These are phyloP conservation scores for Pholiota conissans DNA, from an alignment of 768 basidiomycete species.

Conservation along the genomic window DNA sequence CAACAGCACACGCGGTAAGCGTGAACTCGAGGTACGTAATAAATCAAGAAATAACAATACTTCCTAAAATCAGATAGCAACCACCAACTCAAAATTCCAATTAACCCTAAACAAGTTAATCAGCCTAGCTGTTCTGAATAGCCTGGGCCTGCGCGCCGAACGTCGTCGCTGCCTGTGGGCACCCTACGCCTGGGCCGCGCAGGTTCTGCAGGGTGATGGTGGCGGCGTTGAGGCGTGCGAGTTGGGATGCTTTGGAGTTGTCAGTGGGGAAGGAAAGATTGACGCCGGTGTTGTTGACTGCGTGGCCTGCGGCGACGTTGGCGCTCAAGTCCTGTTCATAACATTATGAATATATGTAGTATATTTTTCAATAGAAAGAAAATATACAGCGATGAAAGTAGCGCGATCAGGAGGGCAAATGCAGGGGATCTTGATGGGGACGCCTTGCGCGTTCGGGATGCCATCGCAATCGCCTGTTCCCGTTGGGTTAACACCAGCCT, in stretches of 20 bases:
- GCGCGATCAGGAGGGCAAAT: constrained; percentile 23
- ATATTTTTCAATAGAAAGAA: background rate
- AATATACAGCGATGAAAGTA: constrained; percentile 15
- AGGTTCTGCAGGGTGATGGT: constrained; percentile 73
- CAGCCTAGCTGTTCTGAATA: constrained; percentile 18
- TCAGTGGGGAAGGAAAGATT: constrained; percentile 64
- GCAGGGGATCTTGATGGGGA: constrained; percentile 65
- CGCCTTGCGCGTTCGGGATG: constrained; percentile 48
- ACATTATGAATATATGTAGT: background rate
- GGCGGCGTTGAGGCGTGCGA: constrained; percentile 58
- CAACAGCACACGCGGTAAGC: background rate
- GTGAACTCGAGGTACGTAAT: background rate
- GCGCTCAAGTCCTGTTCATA: constrained; percentile 40
- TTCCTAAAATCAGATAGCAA: background rate
- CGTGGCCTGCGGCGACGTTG: constrained; percentile 63
- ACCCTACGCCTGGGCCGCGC: constrained; percentile 66
- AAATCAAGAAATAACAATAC: background rate
- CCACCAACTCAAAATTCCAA: background rate
- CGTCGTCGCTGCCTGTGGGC: constrained; percentile 64
- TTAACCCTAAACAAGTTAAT: no score
- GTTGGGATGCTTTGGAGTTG: constrained; percentile 49
- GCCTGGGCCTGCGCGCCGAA: constrained; percentile 40
- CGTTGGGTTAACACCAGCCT: constrained; percentile 60
- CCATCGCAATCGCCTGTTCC: constrained; percentile 77
- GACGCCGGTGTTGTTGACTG: constrained; percentile 60